Percentiles rank a stretch among this genome's conserved stretches.
Conservation (phyloP, 176 grass and related monocot genomes). For the Triticum aestivum region IWGSC_CS_RefSeq_v2.1 NC_057805.1:61648781-61649280, state of each 20-base stretch:
- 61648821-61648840: background rate
- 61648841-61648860: background rate
- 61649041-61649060: background rate
- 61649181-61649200: background rate
- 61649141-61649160: background rate
- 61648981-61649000: background rate
- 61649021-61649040: background rate
- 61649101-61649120: slow-evolving; percentile 2
- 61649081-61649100: background rate
- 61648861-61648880: background rate
- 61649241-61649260: background rate
- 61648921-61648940: background rate
- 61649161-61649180: background rate
- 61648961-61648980: slow-evolving; percentile 5
- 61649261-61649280: background rate
- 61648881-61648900: background rate
- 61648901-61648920: slow-evolving; percentile 6
- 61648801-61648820: background rate
- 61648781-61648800: background rate
- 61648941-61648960: background rate
- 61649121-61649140: background rate
- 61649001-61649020: slow-evolving; percentile 4
- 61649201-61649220: background rate
- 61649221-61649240: background rate
- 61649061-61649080: background rate